Evolutionary conservation across 2,329 filamentous ascomycete species (phyloP).

Genomic region (Fusarium sp.): DNA sequence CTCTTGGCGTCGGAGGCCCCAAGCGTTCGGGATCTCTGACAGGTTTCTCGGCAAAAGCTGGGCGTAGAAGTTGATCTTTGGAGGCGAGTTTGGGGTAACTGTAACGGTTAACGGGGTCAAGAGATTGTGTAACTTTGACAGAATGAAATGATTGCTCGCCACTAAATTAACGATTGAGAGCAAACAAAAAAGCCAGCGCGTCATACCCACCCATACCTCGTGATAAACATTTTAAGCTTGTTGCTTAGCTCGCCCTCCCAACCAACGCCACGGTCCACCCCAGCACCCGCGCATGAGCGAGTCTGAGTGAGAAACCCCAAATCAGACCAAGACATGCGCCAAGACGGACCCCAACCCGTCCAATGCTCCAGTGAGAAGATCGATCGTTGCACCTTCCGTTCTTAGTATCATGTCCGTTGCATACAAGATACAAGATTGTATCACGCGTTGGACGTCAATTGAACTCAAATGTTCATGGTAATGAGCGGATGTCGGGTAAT

Average conservation of each 20-base stretch:
- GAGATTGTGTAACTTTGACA: neutral
- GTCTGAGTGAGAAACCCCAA: neutral
- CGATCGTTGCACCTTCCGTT: conserved; percentile 37
- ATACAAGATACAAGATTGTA: neutral
- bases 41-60: conserved; percentile 9
- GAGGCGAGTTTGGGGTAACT: conserved; percentile 15
- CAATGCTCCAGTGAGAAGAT: conserved; percentile 19
- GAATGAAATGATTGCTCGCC: neutral
- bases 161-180: neutral
- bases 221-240: conserved; percentile 35
- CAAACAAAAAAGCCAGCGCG: neutral
- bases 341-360: conserved; percentile 14
- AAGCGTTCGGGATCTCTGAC: conserved; percentile 20
- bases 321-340: conserved; percentile 9
- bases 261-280: neutral
- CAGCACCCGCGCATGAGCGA: neutral
- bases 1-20: conserved; percentile 2
- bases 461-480: neutral
- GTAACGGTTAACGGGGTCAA: neutral
- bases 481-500: conserved; percentile 21
- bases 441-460: conserved; percentile 22
- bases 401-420: conserved; percentile 27
- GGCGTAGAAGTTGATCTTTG: neutral
- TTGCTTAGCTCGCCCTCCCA: conserved; percentile 2
- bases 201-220: conserved; percentile 1